phyloP scores from a whole-genome alignment of 106 monocot species.

The Vanilla planifolia region DNA sequence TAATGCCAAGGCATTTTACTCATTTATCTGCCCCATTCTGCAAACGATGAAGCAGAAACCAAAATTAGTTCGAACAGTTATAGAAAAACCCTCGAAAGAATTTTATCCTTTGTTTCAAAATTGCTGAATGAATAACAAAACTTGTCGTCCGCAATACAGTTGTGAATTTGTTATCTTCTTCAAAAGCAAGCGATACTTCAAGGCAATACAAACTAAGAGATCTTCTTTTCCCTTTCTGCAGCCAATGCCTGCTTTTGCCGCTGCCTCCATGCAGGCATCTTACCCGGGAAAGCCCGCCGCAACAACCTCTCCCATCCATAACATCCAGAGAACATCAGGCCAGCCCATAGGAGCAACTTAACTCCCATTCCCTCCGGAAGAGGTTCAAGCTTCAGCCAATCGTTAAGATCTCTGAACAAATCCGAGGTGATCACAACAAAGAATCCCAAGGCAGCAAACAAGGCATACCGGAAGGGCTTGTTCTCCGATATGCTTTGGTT shows the following conservation, averaged over 20 bases:
- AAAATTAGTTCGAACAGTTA: too few species aligned
- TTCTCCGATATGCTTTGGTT: conserved; percentile 91
- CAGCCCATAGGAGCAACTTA: conserved; percentile 74
- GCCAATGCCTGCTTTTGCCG: conserved; percentile 53
- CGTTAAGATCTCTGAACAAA: conserved; percentile 75
- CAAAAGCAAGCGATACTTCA: too few species aligned
- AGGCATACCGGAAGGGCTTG: conserved; percentile 74
- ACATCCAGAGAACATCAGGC: conserved; percentile 74
- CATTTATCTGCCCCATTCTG: too few species aligned
- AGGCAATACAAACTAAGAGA: conserved; percentile 17
- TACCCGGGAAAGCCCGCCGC: conserved; percentile 79
- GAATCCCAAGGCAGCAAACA: conserved; percentile 66
- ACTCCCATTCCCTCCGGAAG: conserved; percentile 77
- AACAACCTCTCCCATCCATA: conserved; percentile 87
- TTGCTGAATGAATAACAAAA: too few species aligned
- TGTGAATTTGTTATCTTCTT: too few species aligned
- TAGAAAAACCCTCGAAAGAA: too few species aligned
- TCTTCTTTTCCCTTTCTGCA: conserved; percentile 56
- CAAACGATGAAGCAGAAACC: too few species aligned
- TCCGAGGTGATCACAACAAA: conserved; percentile 88
- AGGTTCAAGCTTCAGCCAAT: conserved; percentile 84
- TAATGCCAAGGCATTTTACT: too few species aligned
- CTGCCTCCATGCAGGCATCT: conserved; percentile 74
- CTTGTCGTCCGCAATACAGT: too few species aligned
- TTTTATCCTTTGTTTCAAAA: too few species aligned